A percentile compares a stretch with the other conserved stretches of the same genome.
These are phyloP conservation scores for Fusarium piperis DNA, from an alignment of 2,329 filamentous ascomycete species.

Conservation along the genomic window DNA sequence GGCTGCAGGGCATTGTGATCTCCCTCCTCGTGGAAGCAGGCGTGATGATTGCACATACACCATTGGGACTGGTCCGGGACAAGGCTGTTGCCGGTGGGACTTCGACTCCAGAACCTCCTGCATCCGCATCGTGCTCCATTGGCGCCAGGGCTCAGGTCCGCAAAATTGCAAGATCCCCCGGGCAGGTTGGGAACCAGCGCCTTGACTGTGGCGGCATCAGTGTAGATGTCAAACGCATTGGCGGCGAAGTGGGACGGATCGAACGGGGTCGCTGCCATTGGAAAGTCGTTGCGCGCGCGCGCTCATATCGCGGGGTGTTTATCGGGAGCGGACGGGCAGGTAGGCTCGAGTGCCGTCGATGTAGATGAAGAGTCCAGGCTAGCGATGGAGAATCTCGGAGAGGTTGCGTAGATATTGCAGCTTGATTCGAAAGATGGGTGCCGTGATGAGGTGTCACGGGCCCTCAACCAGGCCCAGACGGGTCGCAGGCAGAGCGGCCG, in stretches of 20 bases:
- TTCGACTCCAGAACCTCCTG: slow-evolving; percentile 68
- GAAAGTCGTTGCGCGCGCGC: slow-evolving; percentile 23
- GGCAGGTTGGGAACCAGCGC: slow-evolving; percentile 53
- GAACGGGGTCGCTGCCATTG: slow-evolving; percentile 65
- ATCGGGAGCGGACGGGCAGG: slow-evolving; percentile 4
- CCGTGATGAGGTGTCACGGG: slow-evolving; percentile 38
- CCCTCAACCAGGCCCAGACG: slow-evolving; percentile 47
- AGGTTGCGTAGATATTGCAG: slow-evolving; percentile 10
- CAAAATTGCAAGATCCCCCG: slow-evolving; percentile 66
- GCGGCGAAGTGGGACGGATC: slow-evolving; percentile 54
- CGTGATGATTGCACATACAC: slow-evolving; percentile 72
- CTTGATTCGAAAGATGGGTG: slow-evolving; percentile 21
- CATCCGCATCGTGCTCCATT: slow-evolving; percentile 66
- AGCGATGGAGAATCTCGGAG: background rate
- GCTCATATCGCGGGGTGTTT: slow-evolving; percentile 42
- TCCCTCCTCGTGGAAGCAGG: slow-evolving; percentile 67
- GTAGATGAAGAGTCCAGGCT: background rate
- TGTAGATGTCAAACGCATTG: slow-evolving; percentile 66
- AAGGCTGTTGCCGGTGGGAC: slow-evolving; percentile 46
- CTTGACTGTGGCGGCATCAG: slow-evolving; percentile 52
- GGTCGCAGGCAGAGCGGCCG: slow-evolving; percentile 46
- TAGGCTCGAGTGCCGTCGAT: slow-evolving; percentile 16
- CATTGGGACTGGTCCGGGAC: slow-evolving; percentile 57
- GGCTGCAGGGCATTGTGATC: slow-evolving; percentile 38
- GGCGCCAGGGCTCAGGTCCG: slow-evolving; percentile 62